A percentile compares a stretch with the other conserved stretches of the same genome.
Conservation (phyloP, 2,329 filamentous ascomycete genomes). For the Penicillium sp. region DNA sequence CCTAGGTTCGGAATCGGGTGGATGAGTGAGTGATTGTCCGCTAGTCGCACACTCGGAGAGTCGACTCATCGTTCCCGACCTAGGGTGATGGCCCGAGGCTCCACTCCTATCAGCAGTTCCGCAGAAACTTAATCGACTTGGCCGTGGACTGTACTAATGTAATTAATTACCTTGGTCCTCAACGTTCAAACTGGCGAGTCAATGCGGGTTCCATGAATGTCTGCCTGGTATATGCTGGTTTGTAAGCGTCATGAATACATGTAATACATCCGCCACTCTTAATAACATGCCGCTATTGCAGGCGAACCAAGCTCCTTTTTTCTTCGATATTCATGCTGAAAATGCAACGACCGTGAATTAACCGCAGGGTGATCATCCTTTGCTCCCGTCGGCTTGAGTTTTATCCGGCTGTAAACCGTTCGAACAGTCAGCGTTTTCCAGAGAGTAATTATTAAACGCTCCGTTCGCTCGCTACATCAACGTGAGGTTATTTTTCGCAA, state of each 20-base stretch:
- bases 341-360: too few species aligned
- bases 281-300: too few species aligned
- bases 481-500: neutral
- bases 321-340: neutral
- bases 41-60: conserved; percentile 2
- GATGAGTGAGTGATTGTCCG: conserved; percentile 10
- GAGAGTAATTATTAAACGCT: conserved; percentile 1
- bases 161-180: neutral
- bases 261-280: neutral
- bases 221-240: conserved; percentile 1
- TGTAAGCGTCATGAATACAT: conserved; percentile 2
- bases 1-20: conserved; percentile 7
- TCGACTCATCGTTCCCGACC: conserved; percentile 3
- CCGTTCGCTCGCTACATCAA: conserved; percentile 1
- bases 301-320: too few species aligned
- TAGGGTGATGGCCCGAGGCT: neutral
- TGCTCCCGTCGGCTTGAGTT: conserved; percentile 1
- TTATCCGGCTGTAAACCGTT: conserved; percentile 1
- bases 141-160: neutral
- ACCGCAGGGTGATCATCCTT: neutral
- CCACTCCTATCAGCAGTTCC: neutral
- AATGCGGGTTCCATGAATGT: neutral
- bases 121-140: neutral
- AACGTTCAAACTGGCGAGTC: neutral
- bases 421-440: neutral